Evolutionary conservation across 2,329 filamentous ascomycete species (phyloP).

Genomic region (Lecanicillium sp.): DNA sequence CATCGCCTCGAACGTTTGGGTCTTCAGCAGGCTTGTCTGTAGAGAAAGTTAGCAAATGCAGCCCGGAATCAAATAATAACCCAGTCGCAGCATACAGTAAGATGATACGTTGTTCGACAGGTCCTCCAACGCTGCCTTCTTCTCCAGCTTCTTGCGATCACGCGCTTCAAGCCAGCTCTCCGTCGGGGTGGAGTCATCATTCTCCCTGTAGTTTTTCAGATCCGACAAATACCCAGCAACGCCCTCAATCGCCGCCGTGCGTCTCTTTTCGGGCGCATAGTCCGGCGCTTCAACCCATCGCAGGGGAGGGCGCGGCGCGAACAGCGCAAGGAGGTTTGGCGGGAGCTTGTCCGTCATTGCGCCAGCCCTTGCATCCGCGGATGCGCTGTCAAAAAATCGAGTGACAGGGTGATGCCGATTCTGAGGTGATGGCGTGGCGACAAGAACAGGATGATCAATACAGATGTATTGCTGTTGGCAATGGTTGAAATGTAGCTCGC

Average conservation of each 20-base stretch:
- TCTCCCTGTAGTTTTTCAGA: slow-evolving; percentile 69
- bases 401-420: neutral
- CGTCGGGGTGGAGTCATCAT: slow-evolving; percentile 68
- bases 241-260: slow-evolving; percentile 63
- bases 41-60: slow-evolving; percentile 13
- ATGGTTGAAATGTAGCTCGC: neutral
- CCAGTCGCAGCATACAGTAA: slow-evolving; percentile 39
- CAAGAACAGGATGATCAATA: neutral
- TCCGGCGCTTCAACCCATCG: slow-evolving; percentile 82
- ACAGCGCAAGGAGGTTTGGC: slow-evolving; percentile 84
- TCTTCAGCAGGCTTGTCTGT: slow-evolving; percentile 77
- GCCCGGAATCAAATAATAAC: slow-evolving; percentile 1
- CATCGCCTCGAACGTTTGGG: slow-evolving; percentile 81
- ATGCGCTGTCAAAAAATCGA: neutral
- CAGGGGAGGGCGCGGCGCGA: slow-evolving; percentile 86
- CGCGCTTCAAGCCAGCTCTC: slow-evolving; percentile 89
- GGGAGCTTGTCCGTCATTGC: slow-evolving; percentile 95
- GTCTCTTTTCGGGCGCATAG: slow-evolving; percentile 72
- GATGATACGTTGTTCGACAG: slow-evolving; percentile 55
- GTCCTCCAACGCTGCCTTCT: slow-evolving; percentile 58
- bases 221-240: slow-evolving; percentile 67
- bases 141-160: slow-evolving; percentile 77
- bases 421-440: neutral
- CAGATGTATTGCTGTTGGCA: too few species aligned
- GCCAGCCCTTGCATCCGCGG: slow-evolving; percentile 5